phyloP scores from a whole-genome alignment of 1,284 basidiomycete species.

The Heterobasidion annosum region DNA sequence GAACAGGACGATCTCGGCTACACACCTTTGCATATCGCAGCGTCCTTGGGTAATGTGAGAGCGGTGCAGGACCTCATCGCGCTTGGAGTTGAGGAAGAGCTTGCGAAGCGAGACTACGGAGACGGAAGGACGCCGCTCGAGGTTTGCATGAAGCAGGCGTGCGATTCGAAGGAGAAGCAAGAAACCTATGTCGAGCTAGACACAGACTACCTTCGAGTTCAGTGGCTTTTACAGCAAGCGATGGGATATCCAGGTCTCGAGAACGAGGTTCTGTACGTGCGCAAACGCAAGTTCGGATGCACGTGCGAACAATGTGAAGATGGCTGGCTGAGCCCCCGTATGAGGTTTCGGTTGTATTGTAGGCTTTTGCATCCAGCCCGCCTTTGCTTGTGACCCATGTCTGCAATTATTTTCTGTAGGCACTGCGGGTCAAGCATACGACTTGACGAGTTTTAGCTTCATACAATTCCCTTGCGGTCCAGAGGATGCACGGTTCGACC shows the following conservation, averaged over 20 bases:
- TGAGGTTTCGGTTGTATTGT: background rate
- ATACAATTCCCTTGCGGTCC: too few species aligned
- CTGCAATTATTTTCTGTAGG: too few species aligned
- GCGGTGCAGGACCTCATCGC: background rate
- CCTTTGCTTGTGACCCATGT: too few species aligned
- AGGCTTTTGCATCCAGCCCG: background rate
- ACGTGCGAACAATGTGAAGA: background rate
- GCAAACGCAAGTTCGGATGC: background rate
- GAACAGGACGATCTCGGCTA: background rate
- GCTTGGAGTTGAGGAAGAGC: background rate
- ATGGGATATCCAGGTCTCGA: background rate
- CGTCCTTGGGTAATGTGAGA: background rate
- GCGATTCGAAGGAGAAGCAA: background rate
- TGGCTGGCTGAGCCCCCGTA: background rate
- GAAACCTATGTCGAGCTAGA: background rate
- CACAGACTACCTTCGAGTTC: background rate
- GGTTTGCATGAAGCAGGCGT: background rate
- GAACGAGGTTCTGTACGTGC: background rate
- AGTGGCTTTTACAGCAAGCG: background rate
- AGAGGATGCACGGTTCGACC: too few species aligned
- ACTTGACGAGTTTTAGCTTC: too few species aligned
- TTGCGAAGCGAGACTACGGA: background rate
- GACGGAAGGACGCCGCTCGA: background rate
- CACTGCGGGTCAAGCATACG: too few species aligned
- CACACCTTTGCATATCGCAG: background rate